Evolutionary conservation across 2,329 filamentous ascomycete genomes (phyloP), one percentile per base, ranked within the genome.

Genomic region (Geosmithia flava): DNA sequence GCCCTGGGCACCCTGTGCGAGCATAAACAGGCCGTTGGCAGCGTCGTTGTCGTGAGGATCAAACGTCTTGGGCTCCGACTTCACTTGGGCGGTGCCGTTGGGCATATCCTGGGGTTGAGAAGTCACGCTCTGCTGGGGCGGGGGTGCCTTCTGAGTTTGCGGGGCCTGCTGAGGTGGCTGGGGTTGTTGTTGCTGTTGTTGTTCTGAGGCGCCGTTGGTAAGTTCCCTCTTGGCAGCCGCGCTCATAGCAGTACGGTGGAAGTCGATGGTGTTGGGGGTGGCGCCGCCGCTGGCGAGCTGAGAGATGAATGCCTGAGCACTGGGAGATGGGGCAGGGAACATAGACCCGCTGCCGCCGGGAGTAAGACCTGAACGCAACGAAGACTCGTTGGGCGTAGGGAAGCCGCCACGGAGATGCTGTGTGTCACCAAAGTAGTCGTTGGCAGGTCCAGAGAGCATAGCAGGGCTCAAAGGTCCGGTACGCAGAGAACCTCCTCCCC

Each of bases 341-440:
- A 97, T 97, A 57, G 90, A 95, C 57, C 90, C 91, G 62, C 90
- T 89, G 55, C 91, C 91, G 51, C 93, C 93, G 45, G 93, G 93
- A 47, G 93, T 97, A 55, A 97, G 69, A 49, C 93, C 93, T 51
- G 89, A 93, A 51, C 93, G 78, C 47, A 97, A 71, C 3, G 88
- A 94, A 7, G 91, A 97, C 68, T 98, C 93, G 78, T 96, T 96
- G 1, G 91, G 91, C 3, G 93, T 97, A 4, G 89, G 87, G 60
- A 95, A 95, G 48, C 87, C 86, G 56, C 88, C 82, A 54, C 86
- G 80, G 53, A 95, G 73, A 51, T 79, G 84, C 60, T 83, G 80
- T 17, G 82, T 83, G 58, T 95, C 88, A 55, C 79, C 78, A 62
- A 96, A 95, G 68, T 96, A 97, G 62, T 96, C 89, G 63, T 78